Evolutionary conservation across 1,139 yeast species (phyloP).

Genomic region (Candida labiduridarum): DNA sequence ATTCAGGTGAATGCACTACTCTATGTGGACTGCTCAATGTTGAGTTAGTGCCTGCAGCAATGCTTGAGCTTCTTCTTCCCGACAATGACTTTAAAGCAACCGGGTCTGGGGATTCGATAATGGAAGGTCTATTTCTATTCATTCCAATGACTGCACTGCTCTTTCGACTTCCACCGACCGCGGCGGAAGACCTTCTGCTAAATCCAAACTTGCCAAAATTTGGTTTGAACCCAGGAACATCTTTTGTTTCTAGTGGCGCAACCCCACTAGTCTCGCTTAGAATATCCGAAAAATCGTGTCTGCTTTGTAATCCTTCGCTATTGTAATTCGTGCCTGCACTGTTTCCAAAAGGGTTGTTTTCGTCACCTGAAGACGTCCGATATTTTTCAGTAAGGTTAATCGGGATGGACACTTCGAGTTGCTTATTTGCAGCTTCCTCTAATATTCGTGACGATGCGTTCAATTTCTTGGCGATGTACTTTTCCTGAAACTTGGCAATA

Average conservation of each 20-base stretch:
- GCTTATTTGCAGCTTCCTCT: constrained; percentile 1
- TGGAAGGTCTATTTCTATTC: constrained; percentile 12
- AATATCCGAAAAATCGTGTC: constrained; percentile 43
- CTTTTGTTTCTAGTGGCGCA: not conserved
- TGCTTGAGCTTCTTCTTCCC: constrained; percentile 1
- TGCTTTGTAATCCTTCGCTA: not conserved
- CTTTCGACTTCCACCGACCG: not conserved
- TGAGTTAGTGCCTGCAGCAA: not conserved
- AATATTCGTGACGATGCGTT: constrained; percentile 2
- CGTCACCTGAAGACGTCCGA: constrained; percentile 1
- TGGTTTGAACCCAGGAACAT: constrained; percentile 26
- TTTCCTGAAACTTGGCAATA: constrained; percentile 28
- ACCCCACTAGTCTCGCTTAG: constrained; percentile 29
- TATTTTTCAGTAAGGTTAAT: constrained; percentile 4
- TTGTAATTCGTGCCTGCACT: constrained; percentile 10
- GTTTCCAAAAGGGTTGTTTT: constrained; percentile 1
- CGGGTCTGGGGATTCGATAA: constrained; percentile 15
- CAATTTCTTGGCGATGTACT: constrained; percentile 23
- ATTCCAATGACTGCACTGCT: constrained; percentile 5
- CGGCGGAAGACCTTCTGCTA: constrained; percentile 7
- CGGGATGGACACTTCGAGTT: constrained; percentile 8
- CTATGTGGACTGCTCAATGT: not conserved
- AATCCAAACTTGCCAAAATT: constrained; percentile 37
- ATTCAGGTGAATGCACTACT: not conserved
- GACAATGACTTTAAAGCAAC: not conserved